Evolutionary conservation across 495 filamentous ascomycete species (phyloP).

Genomic region (Margaritispora aquatica): DNA sequence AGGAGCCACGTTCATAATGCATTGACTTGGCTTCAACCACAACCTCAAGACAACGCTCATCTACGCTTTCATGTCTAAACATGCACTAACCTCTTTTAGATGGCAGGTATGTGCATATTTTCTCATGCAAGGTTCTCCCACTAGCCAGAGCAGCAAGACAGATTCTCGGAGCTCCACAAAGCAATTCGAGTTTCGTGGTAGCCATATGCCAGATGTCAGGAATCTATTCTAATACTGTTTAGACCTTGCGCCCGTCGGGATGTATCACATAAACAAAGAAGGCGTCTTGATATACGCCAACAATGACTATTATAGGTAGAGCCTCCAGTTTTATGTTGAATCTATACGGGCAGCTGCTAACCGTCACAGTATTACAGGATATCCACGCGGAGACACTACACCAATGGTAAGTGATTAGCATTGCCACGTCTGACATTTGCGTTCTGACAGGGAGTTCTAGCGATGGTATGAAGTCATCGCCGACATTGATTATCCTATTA

Average conservation of each 20-base stretch:
- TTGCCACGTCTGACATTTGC: neutral
- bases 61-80: too few relatives aligned
- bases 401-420: slow-evolving; percentile 5
- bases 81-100: too few relatives aligned
- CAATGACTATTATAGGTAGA: slow-evolving; percentile 11
- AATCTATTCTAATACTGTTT: slow-evolving; percentile 8
- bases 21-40: too few relatives aligned
- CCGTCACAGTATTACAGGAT: neutral
- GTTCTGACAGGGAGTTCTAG: neutral
- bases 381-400: neutral
- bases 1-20: too few relatives aligned
- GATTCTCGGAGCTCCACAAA: too few relatives aligned
- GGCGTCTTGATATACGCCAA: slow-evolving; percentile 13
- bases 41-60: too few relatives aligned
- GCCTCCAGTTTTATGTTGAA: too few relatives aligned
- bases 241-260: slow-evolving; percentile 16
- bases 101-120: neutral
- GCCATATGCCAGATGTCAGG: too few relatives aligned
- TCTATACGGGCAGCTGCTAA: too few relatives aligned
- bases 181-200: too few relatives aligned
- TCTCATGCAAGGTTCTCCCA: too few relatives aligned
- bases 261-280: slow-evolving; percentile 13
- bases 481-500: slow-evolving; percentile 5
- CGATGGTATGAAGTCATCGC: slow-evolving; percentile 9
- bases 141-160: too few relatives aligned